Percentiles rank a stretch among this genome's conserved stretches.
Evolutionary conservation across 2,329 filamentous ascomycete genomes (phyloP).

Genomic region (Diplodia scrobiculata): DNA sequence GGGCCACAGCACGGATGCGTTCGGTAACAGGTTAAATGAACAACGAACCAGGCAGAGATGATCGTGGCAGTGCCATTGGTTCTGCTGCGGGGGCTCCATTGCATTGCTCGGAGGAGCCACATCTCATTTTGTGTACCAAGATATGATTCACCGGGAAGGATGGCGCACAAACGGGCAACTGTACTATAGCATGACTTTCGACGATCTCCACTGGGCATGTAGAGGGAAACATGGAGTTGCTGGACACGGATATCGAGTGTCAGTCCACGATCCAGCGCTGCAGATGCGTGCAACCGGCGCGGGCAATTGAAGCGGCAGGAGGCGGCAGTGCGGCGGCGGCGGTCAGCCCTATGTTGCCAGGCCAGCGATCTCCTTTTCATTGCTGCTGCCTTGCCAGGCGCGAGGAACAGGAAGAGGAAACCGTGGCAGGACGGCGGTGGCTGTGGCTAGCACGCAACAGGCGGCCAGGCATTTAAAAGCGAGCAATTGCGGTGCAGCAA

Average conservation of each 20-base stretch:
- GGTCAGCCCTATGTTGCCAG: slow-evolving; percentile 25
- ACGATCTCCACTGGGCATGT: slow-evolving; percentile 12
- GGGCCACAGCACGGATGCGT: slow-evolving; percentile 24
- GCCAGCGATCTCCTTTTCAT: slow-evolving; percentile 21
- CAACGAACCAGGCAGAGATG: slow-evolving; percentile 17
- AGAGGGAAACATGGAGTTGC: not conserved
- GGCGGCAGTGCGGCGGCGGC: slow-evolving; percentile 1
- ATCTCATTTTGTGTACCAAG: slow-evolving; percentile 12
- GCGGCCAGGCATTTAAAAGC: not conserved
- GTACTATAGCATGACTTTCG: slow-evolving; percentile 5
- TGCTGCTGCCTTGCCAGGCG: slow-evolving; percentile 15
- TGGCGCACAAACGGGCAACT: not conserved
- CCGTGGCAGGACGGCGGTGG: slow-evolving; percentile 16
- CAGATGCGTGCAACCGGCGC: not conserved
- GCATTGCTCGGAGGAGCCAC: slow-evolving; percentile 9
- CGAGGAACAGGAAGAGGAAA: not conserved
- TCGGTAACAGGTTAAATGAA: slow-evolving; percentile 23
- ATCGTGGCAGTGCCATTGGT: not conserved
- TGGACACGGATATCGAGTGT: too few species aligned
- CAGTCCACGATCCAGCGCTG: not conserved
- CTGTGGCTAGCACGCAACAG: not conserved
- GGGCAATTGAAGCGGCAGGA: slow-evolving; percentile 8
- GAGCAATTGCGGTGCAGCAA: not conserved
- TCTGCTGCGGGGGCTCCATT: not conserved
- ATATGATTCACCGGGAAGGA: not conserved